Base-by-base conservation (phyloP, 768 basidiomycete genomes). In the Phaeolepiota aurea region DNA sequence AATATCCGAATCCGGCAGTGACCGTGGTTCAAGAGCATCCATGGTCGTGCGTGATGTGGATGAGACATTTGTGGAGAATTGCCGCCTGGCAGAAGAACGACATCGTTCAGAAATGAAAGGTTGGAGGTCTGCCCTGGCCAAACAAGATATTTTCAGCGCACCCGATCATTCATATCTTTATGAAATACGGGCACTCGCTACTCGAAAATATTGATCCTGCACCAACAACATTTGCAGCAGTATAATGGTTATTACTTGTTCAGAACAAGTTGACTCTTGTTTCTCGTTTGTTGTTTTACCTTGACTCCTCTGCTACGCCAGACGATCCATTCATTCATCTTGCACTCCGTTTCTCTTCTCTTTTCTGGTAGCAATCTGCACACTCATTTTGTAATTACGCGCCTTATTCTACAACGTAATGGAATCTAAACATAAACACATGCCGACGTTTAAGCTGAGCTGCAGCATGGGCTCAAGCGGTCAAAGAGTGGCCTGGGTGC, bases 71-170 rank as follows among this genome's bases (percentile, higher is more conserved):
- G 61, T 83, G 46, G 74, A 77, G 46, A 71, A 70, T 42, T 92
- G 88, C 55, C 74, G 76, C 33, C 61, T 64, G 10, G 91, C 90
- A 5, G 90, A 92, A 57, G 79, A 80, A 54, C 75, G 89, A 38
- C 91, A 96, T 64, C 76, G 76, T 37, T 61, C 58, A 16, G 92
- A 96, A 63, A 85, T 91, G 73, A 83, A 78, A 48, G 86, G 86
- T 3, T 94, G 90, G 92, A 69, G 61, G 53, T 50, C 64, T 13
- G 47, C 57, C 11, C 49, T 67, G 12, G 48, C 63, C 20, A 61
- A 51, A 42, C 59, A 61, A 32, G 68, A 68, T 42, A 48, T 61
- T 20, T 65, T 63, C 38, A 47, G 60, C 16, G 68, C 72, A 41
- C 65, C 73, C 22, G 79, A 82, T 53, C 76, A 81, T 43, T 72